phyloP scores from a whole-genome alignment of 2,329 filamentous ascomycete genomes.

The Fusarium equiseti region DNA sequence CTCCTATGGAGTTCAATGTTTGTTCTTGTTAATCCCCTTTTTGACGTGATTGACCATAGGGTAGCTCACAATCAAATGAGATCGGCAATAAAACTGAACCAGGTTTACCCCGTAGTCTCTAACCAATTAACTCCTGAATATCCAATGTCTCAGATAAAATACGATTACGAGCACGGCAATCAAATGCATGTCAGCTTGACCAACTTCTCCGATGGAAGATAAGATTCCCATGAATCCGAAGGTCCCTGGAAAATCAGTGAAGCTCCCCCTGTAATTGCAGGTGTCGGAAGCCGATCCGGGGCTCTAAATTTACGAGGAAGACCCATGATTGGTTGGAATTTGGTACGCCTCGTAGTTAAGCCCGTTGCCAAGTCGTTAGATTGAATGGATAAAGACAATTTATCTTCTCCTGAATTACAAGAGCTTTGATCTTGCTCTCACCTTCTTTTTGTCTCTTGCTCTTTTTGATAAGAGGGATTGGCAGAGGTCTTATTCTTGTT shows the following conservation, averaged over 20 bases:
- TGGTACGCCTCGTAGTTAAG: conserved; percentile 32
- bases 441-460: neutral
- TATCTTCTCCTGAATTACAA: conserved; percentile 31
- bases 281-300: conserved; percentile 20
- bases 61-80: neutral
- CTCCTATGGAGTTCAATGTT: neutral
- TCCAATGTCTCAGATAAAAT: conserved; percentile 9
- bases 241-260: conserved; percentile 21
- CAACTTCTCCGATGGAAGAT: conserved; percentile 3
- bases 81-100: neutral
- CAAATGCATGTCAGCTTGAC: conserved; percentile 23
- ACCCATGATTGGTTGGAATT: conserved; percentile 14
- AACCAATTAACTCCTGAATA: neutral
- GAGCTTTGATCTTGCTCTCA: neutral
- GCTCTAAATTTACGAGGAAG: neutral
- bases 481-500: neutral
- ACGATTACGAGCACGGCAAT: conserved; percentile 24
- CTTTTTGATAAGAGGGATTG: neutral
- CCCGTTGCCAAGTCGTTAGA: conserved; percentile 32
- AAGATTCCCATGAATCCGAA: conserved; percentile 6
- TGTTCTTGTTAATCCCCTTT: neutral
- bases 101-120: no score
- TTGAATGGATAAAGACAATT: conserved; percentile 18
- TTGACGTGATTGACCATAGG: neutral
- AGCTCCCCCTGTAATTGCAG: conserved; percentile 29